phyloP scores from a whole-genome alignment of 192 early-diverging fungal genomes.

The Funneliformis geosporum region DNA sequence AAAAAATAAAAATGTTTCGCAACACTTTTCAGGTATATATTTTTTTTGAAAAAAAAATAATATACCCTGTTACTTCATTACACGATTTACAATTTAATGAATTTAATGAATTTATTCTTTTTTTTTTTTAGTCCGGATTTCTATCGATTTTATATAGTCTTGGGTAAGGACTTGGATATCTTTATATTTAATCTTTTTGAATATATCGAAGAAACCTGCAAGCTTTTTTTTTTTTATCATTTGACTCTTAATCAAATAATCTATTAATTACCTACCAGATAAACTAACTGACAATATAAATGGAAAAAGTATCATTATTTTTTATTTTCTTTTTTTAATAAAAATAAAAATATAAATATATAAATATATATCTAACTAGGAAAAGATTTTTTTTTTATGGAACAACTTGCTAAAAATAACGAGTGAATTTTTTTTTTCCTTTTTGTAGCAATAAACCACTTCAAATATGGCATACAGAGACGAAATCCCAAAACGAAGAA shows the following conservation, averaged over 20 bases:
- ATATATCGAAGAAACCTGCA: no score
- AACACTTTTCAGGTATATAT: constrained; percentile 31
- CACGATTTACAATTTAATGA: not conserved
- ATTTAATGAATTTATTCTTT: not conserved
- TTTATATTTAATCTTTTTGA: not conserved
- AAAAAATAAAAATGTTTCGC: constrained; percentile 18
- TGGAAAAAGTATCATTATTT: constrained; percentile 23
- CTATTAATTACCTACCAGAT: not conserved
- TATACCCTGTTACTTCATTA: not conserved
- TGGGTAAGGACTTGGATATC: constrained; percentile 55
- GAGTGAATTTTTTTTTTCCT: not conserved
- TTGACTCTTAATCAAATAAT: not conserved
- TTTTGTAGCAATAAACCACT: constrained; percentile 59
- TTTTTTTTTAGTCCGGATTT: constrained; percentile 73
- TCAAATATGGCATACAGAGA: constrained; percentile 66
- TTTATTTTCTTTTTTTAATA: constrained; percentile 35
- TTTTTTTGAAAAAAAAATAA: no score
- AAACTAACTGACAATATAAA: not conserved
- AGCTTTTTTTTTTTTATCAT: no score
- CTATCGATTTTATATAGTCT: constrained; percentile 88
- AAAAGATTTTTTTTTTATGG: no score
- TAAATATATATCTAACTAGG: no score
- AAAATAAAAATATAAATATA: constrained; percentile 23
- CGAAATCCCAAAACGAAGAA: constrained; percentile 38
- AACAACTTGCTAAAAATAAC: no score